Evolutionary conservation across 495 filamentous ascomycete genomes (phyloP).

Genomic region (Tricharina praecox): DNA sequence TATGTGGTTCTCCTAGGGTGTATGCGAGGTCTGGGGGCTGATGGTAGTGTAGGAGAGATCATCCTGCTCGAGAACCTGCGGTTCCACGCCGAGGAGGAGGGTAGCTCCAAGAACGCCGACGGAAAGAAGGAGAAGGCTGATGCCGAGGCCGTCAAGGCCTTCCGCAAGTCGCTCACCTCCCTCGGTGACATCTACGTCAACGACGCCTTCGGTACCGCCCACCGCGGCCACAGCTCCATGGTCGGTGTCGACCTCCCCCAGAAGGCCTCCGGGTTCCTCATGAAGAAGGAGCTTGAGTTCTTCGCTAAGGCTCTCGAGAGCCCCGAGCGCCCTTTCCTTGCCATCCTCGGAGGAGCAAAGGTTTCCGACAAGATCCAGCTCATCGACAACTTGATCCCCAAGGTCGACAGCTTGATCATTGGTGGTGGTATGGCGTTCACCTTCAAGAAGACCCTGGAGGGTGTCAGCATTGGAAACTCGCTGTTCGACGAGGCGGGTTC

Average conservation of each 20-base stretch:
- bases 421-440: constrained; percentile 99
- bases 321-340: constrained; percentile 89
- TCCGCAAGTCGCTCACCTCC: constrained; percentile 86
- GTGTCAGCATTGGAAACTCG: constrained; percentile 74
- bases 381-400: constrained; percentile 94
- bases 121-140: constrained; percentile 98
- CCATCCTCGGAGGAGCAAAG: constrained; percentile 95
- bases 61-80: constrained; percentile 93
- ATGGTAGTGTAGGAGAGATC: constrained; percentile 39
- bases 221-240: constrained; percentile 98
- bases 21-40: background rate
- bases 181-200: constrained; percentile 96
- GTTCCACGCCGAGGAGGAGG: constrained; percentile 96
- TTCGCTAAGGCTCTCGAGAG: constrained; percentile 92
- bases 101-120: constrained; percentile 73
- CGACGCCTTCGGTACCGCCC: constrained; percentile 96
- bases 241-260: constrained; percentile 88
- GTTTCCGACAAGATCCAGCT: constrained; percentile 99
- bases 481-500: constrained; percentile 89
- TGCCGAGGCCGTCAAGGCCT: constrained; percentile 75
- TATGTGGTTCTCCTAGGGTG: constrained; percentile 1
- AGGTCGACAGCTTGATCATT: constrained; percentile 92
- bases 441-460: constrained; percentile 95
- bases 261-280: constrained; percentile 90
- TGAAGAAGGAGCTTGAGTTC: constrained; percentile 99